Evolutionary conservation across 2,329 filamentous ascomycete species (phyloP), one percentile per base, ranked within the genome.

Genomic region (Xylariales sp.): DNA sequence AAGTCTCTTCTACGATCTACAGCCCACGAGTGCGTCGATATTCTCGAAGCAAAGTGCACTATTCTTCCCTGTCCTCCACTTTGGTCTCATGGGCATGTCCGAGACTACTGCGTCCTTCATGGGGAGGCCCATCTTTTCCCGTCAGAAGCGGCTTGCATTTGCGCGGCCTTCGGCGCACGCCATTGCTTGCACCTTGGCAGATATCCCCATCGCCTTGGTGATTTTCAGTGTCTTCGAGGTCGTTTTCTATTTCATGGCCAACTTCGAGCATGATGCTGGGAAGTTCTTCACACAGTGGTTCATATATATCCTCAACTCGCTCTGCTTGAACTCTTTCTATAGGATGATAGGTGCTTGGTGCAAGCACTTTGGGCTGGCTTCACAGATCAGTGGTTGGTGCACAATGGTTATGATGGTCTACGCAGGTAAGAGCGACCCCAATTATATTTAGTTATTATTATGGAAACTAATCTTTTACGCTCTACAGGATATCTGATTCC

Each of bases 1-100:
- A 68, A 76, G 55, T 37, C 71, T 87, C 40, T 87, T 86, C 57
- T 87, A 75, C 65, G 76, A 85, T 52, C 60, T 85, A 15, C 54
- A 65, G 6, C 44, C 61, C 1, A 67, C 69, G 17, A 81, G 76
- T 5, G 53, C 57, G 5, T 79, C 74, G 42, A 82, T 86, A 58
- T 85, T 75, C 57, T 49, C 52, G 19, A 56, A 61, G 1, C 48
- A 52, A 2, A 53, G 53, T 5, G 48, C 56, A 1, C 40, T 63
- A 2, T 63, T 62, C 47, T 62, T 57, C 24, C 47, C 59, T 0
- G 47, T 65, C 10, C 41, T 74, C 4, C 64, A 69, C 40, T 59
- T 60, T 39, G 48, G 57, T 10, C 47, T 66, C 54, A 83, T 78
- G 25, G 61, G 55, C 17, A 54, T 57, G 44, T 59, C 51, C 21